Evolutionary conservation across 768 basidiomycete genomes (phyloP), one percentile per base, ranked within the genome.

Genomic region (Melanogaster broomeanus): DNA sequence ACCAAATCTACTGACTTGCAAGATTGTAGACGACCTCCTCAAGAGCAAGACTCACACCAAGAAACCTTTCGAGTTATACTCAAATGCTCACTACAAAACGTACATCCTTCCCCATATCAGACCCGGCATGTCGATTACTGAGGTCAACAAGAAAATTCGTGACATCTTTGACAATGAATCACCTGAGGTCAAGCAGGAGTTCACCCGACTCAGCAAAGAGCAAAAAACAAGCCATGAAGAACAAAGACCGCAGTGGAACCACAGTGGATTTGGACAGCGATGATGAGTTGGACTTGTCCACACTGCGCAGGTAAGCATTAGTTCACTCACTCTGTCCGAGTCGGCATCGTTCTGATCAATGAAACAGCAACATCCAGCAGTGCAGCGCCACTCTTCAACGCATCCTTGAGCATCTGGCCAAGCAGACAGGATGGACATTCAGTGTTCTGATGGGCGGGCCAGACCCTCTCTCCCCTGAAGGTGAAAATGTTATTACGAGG

Each of bases 391-490:
- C 51, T 16, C 51, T 52, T 3, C 27, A 33, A 15, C 22, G 27
- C 10, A 33, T 52, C 22, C 28, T 52, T 3, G n/a, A 38, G 4
- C 45, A 47, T 15, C 13, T 52, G 21, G 38, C 15, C 2, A 19
- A 18, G n/a, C 28, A 42, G 21, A 48, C 51, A 1, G 40, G 45
- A n/a, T 52, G 45, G 45, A 41, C 11, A 11, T 52, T 52, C 21
- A 25, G 39, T 2, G 6, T 52, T 9, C 33, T 52, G 6, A 52
- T 52, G 51, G 51, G 51, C 21, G 51, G 51, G 18, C 38, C 30
- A 2, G 45, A 47, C 24, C 33, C 45, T 6, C 19, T 34, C 13
- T 31, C 33, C 9, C n/a, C 42, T 13, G 13, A 46, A 25, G 39
- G 31, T 15, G 22, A 18, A 35, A 42, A 25, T 42, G 19, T 42